Base-by-base conservation (phyloP, 441 rosid species). In the Pelargonium cotyledonis region DNA sequence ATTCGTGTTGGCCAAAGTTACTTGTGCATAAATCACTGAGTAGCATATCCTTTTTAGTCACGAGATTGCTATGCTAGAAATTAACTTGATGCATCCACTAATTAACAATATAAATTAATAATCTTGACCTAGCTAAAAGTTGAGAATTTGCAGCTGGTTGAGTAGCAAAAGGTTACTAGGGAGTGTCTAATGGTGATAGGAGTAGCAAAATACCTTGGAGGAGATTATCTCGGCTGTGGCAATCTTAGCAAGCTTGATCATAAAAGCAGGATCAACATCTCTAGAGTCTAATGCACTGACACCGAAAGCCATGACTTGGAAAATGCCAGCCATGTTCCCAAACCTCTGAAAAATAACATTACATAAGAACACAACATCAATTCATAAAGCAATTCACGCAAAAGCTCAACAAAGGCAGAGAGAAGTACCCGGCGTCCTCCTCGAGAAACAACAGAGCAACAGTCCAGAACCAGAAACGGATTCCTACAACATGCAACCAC, bases 181-280 rank as follows among this genome's bases (percentile, higher is more conserved):
- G 40, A 47, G 44, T 69, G 23, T 18, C 4, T 44, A 64, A 38
- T 21, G 43, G 57, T n/a, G 63, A 47, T 18, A 64, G 4, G 31
- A 18, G 14, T 18, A 47, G 35, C 11, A 44, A 2, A 68, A 53
- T 46, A 89, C 99, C 97, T 91, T 95, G 65, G 99, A 88, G 71
- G 97, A 91, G 82, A 95, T 86, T 43, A 95, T 90, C 82, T 95
- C 99, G 0, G 96, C 72, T 0, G 99, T 89, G 68, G 96, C 97
- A 81, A 89, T 86, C 84, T 91, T 95, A 11, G 96, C 97, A 47
- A 95, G 99, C 84, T 88, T 95, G 23, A 85, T 81, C 86, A 91
- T 81, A 78, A 86, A 88, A 74, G 78, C 75, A 67, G 84, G 85
- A 83, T 95, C 99, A 65, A 82, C 81, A 29, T 90, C 92, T 26